These are phyloP conservation scores for Piper longum DNA, from an alignment of 164 flowering plant species.

Conservation along the genomic window DNA sequence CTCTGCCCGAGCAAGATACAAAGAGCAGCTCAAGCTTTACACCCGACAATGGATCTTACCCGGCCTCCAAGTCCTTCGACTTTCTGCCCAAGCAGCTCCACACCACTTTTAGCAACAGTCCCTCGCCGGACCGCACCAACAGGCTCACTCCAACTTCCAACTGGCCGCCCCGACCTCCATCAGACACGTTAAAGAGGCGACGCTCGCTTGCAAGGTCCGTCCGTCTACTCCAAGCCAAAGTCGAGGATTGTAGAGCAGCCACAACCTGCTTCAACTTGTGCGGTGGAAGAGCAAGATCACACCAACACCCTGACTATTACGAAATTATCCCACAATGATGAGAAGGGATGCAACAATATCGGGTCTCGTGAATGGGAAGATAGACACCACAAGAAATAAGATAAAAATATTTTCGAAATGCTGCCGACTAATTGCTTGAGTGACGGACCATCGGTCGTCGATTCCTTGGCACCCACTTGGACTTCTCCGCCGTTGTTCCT, in stretches of 20 bases:
- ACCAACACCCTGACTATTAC: too few species aligned
- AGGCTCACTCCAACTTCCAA: conserved; percentile 14
- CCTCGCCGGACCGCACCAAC: conserved; percentile 18
- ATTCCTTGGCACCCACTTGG: too few species aligned
- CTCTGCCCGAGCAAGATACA: conserved; percentile 15
- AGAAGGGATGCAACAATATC: too few species aligned
- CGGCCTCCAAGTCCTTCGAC: conserved; percentile 7
- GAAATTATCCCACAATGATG: too few species aligned
- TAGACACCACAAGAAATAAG: too few species aligned
- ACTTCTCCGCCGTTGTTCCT: too few species aligned
- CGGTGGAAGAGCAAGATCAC: conserved; percentile 4
- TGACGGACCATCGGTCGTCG: too few species aligned
- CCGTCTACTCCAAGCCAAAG: conserved; percentile 25
- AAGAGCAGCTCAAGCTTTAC: neutral
- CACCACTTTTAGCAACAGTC: conserved; percentile 8
- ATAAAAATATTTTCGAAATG: too few species aligned
- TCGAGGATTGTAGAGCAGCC: conserved; percentile 32
- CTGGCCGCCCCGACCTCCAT: conserved; percentile 26
- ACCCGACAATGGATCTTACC: conserved; percentile 1
- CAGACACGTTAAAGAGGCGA: conserved; percentile 9
- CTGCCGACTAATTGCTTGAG: too few species aligned
- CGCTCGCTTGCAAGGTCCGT: conserved; percentile 16
- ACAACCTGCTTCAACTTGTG: conserved; percentile 7
- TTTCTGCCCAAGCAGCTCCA: neutral
- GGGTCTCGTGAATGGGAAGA: too few species aligned